phyloP scores from a whole-genome alignment of 2,329 filamentous ascomycete species.

The Trichoderma koningii region DNA sequence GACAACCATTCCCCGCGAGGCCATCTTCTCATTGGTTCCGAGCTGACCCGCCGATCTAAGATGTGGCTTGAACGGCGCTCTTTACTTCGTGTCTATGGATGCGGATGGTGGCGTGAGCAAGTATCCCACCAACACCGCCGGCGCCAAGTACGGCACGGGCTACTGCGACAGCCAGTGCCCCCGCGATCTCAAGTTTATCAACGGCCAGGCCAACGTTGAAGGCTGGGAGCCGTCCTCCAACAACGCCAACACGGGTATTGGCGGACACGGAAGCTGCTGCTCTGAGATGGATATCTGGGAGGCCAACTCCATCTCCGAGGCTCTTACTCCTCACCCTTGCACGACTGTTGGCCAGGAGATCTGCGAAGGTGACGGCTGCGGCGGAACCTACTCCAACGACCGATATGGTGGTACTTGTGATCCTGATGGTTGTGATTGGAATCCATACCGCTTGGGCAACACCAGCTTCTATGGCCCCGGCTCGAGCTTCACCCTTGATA shows the following conservation, averaged over 20 bases:
- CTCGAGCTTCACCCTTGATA: constrained; percentile 59
- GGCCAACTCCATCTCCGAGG: constrained; percentile 65
- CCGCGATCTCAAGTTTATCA: constrained; percentile 60
- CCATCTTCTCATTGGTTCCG: not conserved
- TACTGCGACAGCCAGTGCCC: constrained; percentile 56
- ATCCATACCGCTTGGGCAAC: constrained; percentile 67
- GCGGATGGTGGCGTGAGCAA: constrained; percentile 56
- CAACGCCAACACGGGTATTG: constrained; percentile 58
- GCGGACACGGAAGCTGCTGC: constrained; percentile 58
- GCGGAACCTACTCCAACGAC: constrained; percentile 53
- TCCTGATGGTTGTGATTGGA: constrained; percentile 71
- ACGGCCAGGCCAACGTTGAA: constrained; percentile 57
- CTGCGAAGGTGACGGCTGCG: constrained; percentile 55
- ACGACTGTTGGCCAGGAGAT: constrained; percentile 49
- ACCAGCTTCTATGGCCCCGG: constrained; percentile 62
- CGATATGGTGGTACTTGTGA: constrained; percentile 67
- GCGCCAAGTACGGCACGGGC: constrained; percentile 63
- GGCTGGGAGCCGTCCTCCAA: constrained; percentile 53
- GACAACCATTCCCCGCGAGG: not conserved
- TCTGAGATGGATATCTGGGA: constrained; percentile 67
- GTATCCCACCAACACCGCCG: constrained; percentile 53
- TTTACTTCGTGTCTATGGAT: constrained; percentile 68
- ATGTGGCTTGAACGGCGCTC: constrained; percentile 71
- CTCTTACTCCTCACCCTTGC: constrained; percentile 68
- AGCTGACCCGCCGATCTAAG: constrained; percentile 43